Conservation (phyloP, 495 filamentous ascomycete genomes). For the Aspergillus carlsbadensis region DNA sequence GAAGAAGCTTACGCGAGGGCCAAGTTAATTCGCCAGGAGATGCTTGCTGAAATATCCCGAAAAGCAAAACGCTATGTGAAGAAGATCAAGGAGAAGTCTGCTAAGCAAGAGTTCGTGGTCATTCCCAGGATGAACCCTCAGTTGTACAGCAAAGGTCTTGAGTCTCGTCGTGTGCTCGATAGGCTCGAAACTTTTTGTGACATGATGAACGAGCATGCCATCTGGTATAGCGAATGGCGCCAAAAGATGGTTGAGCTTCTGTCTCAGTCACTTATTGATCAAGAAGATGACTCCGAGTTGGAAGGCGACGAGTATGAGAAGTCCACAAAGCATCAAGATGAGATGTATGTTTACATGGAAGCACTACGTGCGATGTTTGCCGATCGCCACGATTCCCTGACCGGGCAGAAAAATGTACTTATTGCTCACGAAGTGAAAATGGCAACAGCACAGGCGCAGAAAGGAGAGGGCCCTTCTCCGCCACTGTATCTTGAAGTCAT, state of each 20-base stretch:
- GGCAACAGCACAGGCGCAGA: conserved; percentile 55
- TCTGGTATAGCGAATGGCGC: conserved; percentile 70
- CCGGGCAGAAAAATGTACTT: conserved; percentile 73
- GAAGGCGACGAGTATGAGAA: conserved; percentile 88
- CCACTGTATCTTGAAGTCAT: conserved; percentile 64
- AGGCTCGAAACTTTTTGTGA: conserved; percentile 53
- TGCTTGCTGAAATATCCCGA: conserved; percentile 57
- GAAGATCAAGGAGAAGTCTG: conserved; percentile 41
- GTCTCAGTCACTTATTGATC: conserved; percentile 73
- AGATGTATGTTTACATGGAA: conserved; percentile 80
- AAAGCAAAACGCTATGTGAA: conserved; percentile 46
- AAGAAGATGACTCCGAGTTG: conserved; percentile 66
- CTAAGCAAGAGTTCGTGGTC: conserved; percentile 54
- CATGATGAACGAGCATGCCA: conserved; percentile 66
- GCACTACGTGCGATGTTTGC: conserved; percentile 71
- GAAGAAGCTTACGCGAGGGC: conserved; percentile 71
- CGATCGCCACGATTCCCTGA: conserved; percentile 73
- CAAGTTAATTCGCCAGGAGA: conserved; percentile 72
- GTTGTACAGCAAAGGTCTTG: conserved; percentile 57
- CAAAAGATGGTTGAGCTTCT: conserved; percentile 67
- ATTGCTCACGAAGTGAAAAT: conserved; percentile 70
- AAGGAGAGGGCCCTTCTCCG: conserved; percentile 70
- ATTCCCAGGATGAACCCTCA: conserved; percentile 60
- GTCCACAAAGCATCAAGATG: conserved; percentile 81
- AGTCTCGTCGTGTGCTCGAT: conserved; percentile 55